Percentiles rank a stretch among this genome's conserved stretches.
phyloP scores from a whole-genome alignment of 176 grass and related monocot genomes.

The Raddia guianensis region DNA sequence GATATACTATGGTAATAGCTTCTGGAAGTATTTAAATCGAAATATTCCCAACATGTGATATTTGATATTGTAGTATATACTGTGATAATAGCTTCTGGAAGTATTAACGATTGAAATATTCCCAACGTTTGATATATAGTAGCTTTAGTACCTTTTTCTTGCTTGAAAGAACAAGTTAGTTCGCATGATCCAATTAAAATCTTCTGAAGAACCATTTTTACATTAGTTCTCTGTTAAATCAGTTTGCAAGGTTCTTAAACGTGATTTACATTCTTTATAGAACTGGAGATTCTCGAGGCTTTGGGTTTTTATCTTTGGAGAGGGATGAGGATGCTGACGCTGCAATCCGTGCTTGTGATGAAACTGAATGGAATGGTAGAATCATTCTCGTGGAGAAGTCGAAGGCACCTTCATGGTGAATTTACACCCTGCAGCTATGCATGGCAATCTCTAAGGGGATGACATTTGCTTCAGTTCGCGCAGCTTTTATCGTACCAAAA shows the following conservation, averaged over 20 bases:
- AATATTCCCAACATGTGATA: no score
- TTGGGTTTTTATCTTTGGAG: slow-evolving; percentile 81
- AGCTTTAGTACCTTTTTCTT: neutral
- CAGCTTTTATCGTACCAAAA: slow-evolving; percentile 47
- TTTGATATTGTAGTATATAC: neutral
- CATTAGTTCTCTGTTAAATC: slow-evolving; percentile 20
- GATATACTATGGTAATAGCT: no score
- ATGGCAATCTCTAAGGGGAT: slow-evolving; percentile 5
- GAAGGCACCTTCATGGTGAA: slow-evolving; percentile 64
- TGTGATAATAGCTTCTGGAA: neutral
- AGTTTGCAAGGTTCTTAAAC: slow-evolving; percentile 39
- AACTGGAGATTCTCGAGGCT: slow-evolving; percentile 82
- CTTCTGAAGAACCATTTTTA: neutral
- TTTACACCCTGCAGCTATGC: slow-evolving; percentile 14
- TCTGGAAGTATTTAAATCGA: no score
- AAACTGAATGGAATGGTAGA: slow-evolving; percentile 82
- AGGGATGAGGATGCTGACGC: slow-evolving; percentile 90
- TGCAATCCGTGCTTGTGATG: slow-evolving; percentile 81
- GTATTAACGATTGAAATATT: neutral
- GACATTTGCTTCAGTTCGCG: slow-evolving; percentile 38
- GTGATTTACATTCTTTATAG: slow-evolving; percentile 45
- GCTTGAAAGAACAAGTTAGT: neutral
- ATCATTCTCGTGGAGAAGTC: slow-evolving; percentile 96
- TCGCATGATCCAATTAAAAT: slow-evolving; percentile 16
- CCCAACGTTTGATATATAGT: neutral